phyloP scores from a whole-genome alignment of 1,284 basidiomycete species.

The Lentinus polychrous region DNA sequence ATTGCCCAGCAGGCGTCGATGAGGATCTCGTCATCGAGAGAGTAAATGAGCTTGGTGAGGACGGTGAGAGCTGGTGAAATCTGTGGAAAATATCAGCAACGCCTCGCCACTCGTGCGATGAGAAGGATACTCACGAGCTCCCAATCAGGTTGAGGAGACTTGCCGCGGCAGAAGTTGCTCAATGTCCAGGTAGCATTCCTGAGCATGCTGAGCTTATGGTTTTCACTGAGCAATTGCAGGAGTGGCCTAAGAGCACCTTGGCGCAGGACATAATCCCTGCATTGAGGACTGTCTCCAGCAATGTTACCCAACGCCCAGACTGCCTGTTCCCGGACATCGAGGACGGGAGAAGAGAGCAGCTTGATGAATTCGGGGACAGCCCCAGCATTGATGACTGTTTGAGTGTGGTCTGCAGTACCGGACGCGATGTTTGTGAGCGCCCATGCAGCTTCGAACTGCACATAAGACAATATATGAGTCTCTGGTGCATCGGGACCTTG shows the following conservation, averaged over 20 bases:
- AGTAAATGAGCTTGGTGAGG: conserved; percentile 97
- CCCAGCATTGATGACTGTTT: conserved; percentile 92
- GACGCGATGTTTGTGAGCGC: conserved; percentile 99
- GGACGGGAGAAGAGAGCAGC: conserved; percentile 78
- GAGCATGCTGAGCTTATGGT: conserved; percentile 96
- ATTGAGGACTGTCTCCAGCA: conserved; percentile 91
- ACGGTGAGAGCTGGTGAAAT: conserved; percentile 96
- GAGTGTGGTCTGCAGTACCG: conserved; percentile 97
- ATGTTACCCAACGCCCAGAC: conserved; percentile 98
- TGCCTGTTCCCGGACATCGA: conserved; percentile 94
- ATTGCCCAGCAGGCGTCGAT: conserved; percentile 99
- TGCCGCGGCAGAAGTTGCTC: conserved; percentile 97
- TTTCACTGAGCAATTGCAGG: conserved; percentile 68
- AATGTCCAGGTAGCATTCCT: conserved; percentile 97
- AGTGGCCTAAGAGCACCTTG: conserved; percentile 72
- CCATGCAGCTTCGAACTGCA: conserved; percentile 99
- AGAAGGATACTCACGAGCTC: conserved; percentile 56
- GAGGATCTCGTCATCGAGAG: conserved; percentile 96
- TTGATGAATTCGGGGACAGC: conserved; percentile 99
- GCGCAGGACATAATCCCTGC: conserved; percentile 85
- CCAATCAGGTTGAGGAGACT: conserved; percentile 95
- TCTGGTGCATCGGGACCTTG: conserved; percentile 3
- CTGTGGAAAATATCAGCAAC: conserved; percentile 34
- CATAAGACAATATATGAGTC: conserved; percentile 5
- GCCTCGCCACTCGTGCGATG: neutral